Base-by-base conservation (phyloP, 2,329 filamentous ascomycete species). In the Periconia digitata region DNA sequence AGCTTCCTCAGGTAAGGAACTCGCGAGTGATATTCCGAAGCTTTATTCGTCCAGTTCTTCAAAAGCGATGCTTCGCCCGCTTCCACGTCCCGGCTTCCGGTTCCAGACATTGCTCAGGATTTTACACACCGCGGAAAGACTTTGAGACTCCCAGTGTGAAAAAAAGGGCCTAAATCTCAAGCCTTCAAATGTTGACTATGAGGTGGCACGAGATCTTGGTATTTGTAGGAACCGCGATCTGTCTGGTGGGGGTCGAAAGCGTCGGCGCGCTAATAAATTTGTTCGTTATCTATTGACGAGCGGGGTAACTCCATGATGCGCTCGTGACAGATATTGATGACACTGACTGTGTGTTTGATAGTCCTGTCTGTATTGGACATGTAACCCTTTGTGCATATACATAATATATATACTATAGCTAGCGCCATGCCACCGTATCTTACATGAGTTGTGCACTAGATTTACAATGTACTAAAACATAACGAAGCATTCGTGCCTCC, bases 401-500 rank as follows among this genome's bases (percentile, higher is more conserved):
- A n/a, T n/a, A n/a, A n/a, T n/a, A n/a, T 8, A 8, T 35, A 12
- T 15, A 36, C 13, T 23, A 49, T 27, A 36, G 34, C 8, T n/a
- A 44, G 6, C 36, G 27, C 17, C 16, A 40, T 29, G 8, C 22
- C 3, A 43, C 29, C 17, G 32, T 34, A 37, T 40, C 27, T 21
- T n/a, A n/a, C n/a, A n/a, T n/a, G n/a, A n/a, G n/a, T n/a, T n/a
- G n/a, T n/a, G n/a, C n/a, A n/a, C n/a, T n/a, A n/a, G n/a, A n/a
- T n/a, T 43, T 67, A 72, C 49, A 67, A 45, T 55, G 75, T 79
- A 7, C 80, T 80, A 62, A 97, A 92, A 44, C 91, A 91, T 32
- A 99, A 75, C 45, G 85, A 91, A 36, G 92, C 92, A 74, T 99
- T 99, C 1, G 92, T 97, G 15, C 94, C 94, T 10, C 94, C 94